Conservation (phyloP, 139 green algal species). For the Volvox reticuliferus region DNA sequence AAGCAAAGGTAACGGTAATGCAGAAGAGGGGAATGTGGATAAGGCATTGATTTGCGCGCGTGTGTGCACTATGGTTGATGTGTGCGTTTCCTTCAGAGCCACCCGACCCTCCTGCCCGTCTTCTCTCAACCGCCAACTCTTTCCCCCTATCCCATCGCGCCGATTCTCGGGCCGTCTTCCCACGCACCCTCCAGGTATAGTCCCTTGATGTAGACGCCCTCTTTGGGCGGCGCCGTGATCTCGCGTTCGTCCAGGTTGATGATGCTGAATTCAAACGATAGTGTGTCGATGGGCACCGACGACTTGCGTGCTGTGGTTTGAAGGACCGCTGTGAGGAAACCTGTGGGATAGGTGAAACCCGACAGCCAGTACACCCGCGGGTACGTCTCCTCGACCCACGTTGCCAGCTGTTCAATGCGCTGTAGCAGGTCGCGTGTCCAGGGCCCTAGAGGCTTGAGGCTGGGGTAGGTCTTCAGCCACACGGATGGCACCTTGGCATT, state of each 20-base stretch:
- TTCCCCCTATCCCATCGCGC: constrained; percentile 30
- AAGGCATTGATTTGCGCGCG: no score
- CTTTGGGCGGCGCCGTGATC: constrained; percentile 79
- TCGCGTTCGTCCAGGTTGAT: constrained; percentile 83
- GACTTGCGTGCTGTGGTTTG: constrained; percentile 85
- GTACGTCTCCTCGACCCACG: constrained; percentile 82
- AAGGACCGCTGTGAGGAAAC: constrained; percentile 85
- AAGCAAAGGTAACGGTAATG: no score
- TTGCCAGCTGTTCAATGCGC: constrained; percentile 81
- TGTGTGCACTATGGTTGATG: no score
- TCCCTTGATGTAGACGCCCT: constrained; percentile 90
- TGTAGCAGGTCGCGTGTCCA: constrained; percentile 88
- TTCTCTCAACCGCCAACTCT: not conserved
- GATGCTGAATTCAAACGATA: constrained; percentile 88
- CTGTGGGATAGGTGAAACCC: constrained; percentile 90
- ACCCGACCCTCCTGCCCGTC: not conserved
- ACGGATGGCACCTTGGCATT: constrained; percentile 73
- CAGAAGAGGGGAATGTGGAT: no score
- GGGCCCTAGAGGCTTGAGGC: constrained; percentile 83
- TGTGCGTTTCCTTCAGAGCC: not conserved
- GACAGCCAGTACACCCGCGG: constrained; percentile 89
- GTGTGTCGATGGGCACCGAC: constrained; percentile 87
- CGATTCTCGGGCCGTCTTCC: no score
- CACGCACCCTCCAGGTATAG: constrained; percentile 83
- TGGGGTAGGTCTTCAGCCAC: constrained; percentile 89